Evolutionary conservation across 768 basidiomycete genomes (phyloP).

Genomic region (Vararia minispora): DNA sequence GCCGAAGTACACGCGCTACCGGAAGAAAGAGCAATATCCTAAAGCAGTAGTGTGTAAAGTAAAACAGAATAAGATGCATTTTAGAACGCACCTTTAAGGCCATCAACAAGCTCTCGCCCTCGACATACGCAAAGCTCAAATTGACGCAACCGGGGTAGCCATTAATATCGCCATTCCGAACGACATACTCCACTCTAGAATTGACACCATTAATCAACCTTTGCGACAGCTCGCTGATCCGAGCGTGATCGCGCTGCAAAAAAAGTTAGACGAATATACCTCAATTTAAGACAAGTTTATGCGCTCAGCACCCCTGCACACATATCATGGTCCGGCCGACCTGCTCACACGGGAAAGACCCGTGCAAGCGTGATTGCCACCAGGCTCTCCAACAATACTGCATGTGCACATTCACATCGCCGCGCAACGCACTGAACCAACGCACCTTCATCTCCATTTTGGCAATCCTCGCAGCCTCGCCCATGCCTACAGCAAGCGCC

Average conservation of each 20-base stretch:
- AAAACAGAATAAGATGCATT: not conserved
- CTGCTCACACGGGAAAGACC: conserved; percentile 13
- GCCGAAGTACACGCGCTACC: conserved; percentile 98
- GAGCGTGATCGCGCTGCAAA: conserved; percentile 65
- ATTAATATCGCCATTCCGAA: conserved; percentile 84
- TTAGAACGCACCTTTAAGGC: conserved; percentile 67
- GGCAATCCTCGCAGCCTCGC: conserved; percentile 90
- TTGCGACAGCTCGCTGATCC: conserved; percentile 64
- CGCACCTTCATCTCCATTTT: conserved; percentile 88
- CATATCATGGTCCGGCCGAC: conserved; percentile 50
- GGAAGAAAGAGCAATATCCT: conserved; percentile 96
- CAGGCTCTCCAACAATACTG: conserved; percentile 18
- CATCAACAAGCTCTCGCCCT: conserved; percentile 96
- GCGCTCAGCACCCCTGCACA: conserved; percentile 96
- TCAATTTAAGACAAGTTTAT: conserved; percentile 6
- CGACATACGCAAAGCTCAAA: conserved; percentile 91
- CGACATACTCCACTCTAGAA: conserved; percentile 76
- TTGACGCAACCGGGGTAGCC: conserved; percentile 97
- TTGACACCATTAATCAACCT: conserved; percentile 77
- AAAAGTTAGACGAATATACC: conserved; percentile 19
- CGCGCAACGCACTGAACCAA: conserved; percentile 18
- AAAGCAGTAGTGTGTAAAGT: conserved; percentile 1
- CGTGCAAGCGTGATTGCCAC: conserved; percentile 37
- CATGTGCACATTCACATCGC: conserved; percentile 24
- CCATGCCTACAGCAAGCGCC: conserved; percentile 81